Base-by-base conservation (phyloP, 768 basidiomycete species). In the Lactifluus rugatus region DNA sequence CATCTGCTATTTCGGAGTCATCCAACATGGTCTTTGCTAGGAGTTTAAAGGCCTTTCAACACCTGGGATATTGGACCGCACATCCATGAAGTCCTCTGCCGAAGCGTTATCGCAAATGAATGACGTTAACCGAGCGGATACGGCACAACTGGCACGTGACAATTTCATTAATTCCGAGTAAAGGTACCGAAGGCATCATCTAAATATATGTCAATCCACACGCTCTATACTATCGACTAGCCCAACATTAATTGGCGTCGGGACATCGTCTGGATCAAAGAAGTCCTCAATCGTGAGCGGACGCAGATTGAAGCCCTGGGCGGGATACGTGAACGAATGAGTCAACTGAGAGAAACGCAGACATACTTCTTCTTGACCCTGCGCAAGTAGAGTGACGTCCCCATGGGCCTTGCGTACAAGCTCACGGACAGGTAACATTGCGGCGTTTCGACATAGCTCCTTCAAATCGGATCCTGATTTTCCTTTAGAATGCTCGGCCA, bases 371-470 rank as follows among this genome's bases (percentile, higher is more conserved):
- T 71, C 66, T 28, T 74, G 72, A 9, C 73, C 70, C 52, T 69
- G 71, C 58, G 71, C 74, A 55, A 78, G 73, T 71, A 81, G 63
- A 69, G 81, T 73, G 70, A 79, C 68, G 66, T 81, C 67, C 71
- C 71, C 62, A 66, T 71, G 67, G 67, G 75, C 65, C 72, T 74
- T 73, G 36, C 83, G 77, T 76, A 93, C 83, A 64, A 83, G 86
- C 67, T 94, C 92, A 26, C 90, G 81, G 21, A 94, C 87, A 5
- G 93, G 91, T 1, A 84, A 80, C 93, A 97, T 95, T 0, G 91
- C 93, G 1, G 95, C 94, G 64, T 84, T 93, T 54, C 95, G 78
- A 70, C 94, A 97, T 14, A 94, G 75, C 72, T 99, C 95, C 65
- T 85, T 82, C 54, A 98, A 72, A 70, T 97, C 95, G 2, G 92